Conservation (phyloP, 2,329 filamentous ascomycete genomes). For the Penicillium sp. region DNA sequence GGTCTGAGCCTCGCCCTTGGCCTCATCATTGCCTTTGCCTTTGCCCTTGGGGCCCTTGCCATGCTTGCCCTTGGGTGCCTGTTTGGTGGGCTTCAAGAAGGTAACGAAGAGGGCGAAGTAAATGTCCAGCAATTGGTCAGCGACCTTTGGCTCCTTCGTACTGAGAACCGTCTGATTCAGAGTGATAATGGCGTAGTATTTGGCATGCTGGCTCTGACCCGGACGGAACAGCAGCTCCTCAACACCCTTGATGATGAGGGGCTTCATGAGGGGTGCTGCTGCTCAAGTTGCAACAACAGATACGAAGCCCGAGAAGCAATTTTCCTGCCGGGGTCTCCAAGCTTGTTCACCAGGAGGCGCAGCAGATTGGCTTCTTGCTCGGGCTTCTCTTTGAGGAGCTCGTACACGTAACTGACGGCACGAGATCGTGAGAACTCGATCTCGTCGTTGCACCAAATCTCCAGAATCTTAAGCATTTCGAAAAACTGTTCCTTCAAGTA, state of each 20-base stretch:
- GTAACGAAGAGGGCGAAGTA: conserved; percentile 88
- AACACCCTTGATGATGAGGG: conserved; percentile 74
- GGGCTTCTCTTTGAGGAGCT: conserved; percentile 87
- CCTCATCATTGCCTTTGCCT: conserved; percentile 40
- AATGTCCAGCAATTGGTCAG: conserved; percentile 74
- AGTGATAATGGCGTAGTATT: conserved; percentile 94
- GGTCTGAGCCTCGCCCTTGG: conserved; percentile 43
- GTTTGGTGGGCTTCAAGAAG: conserved; percentile 61
- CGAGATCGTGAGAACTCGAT: conserved; percentile 86
- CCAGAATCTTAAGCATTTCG: conserved; percentile 82
- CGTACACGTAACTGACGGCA: conserved; percentile 85
- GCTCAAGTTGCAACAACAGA: conserved; percentile 83
- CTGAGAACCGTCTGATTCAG: conserved; percentile 94
- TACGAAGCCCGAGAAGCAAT: conserved; percentile 92
- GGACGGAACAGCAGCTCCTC: conserved; percentile 87
- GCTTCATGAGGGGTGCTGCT: conserved; percentile 88
- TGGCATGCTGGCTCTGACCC: conserved; percentile 79
- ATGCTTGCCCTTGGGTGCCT: conserved; percentile 40
- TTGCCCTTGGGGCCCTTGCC: conserved; percentile 49
- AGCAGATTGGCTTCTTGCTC: conserved; percentile 95
- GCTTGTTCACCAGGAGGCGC: conserved; percentile 87
- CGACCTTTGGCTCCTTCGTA: conserved; percentile 72
- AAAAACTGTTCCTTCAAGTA: conserved; percentile 95
- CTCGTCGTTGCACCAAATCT: conserved; percentile 91
- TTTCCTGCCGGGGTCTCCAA: conserved; percentile 91